Conservation (phyloP, 1,139 yeast genomes). For the Candida pseudoviswanathii region DNA sequence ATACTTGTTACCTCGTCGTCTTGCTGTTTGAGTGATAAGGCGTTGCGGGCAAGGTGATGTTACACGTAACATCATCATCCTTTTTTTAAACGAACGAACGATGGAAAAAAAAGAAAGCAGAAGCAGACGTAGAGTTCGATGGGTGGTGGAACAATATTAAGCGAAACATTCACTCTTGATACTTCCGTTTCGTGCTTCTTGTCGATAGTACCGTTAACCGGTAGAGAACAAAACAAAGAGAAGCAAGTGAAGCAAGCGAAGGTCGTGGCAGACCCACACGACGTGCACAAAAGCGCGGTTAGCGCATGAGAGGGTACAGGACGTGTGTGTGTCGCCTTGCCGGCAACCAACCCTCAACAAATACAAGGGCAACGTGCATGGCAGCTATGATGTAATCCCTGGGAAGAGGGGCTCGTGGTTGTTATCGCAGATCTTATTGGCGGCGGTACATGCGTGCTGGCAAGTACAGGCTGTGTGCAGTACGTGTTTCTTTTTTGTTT, state of each 20-base stretch:
- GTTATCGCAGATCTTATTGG: no score
- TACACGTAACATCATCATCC: not conserved
- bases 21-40: not conserved
- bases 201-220: not conserved
- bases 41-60: not conserved
- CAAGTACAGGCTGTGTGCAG: no score
- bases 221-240: not conserved
- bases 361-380: no score
- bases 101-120: not conserved
- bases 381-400: no score
- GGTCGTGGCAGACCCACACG: not conserved
- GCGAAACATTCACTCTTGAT: slow-evolving; percentile 1
- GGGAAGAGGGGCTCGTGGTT: no score
- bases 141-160: not conserved
- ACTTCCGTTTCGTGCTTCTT: not conserved
- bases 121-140: not conserved
- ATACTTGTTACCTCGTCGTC: not conserved
- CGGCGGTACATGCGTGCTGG: no score
- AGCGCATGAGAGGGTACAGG: no score
- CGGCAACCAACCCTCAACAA: no score
- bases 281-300: no score
- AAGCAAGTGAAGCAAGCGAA: not conserved
- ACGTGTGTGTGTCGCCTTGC: no score
- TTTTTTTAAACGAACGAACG: not conserved
- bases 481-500: no score